phyloP scores from a whole-genome alignment of 2,329 filamentous ascomycete species.

The Aspergillus brunneoviolaceus region DNA sequence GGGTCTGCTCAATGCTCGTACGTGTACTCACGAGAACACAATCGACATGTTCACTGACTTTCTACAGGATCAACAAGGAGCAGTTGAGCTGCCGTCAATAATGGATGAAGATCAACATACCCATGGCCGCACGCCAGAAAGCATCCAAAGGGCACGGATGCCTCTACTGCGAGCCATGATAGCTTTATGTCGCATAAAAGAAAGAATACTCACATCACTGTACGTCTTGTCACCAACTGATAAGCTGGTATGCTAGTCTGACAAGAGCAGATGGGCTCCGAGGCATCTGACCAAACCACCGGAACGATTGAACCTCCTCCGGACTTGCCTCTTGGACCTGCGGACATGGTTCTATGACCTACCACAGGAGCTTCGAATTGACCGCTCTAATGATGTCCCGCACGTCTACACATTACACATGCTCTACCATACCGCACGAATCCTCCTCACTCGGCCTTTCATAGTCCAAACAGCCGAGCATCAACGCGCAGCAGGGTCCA shows the following conservation, averaged over 20 bases:
- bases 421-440: constrained; percentile 35
- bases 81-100: background rate
- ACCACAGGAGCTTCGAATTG: constrained; percentile 30
- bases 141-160: background rate
- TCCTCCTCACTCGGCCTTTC: constrained; percentile 35
- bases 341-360: constrained; percentile 39
- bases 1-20: constrained; percentile 39
- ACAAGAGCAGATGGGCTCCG: background rate
- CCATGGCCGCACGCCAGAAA: background rate
- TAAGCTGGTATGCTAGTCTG: too few species aligned
- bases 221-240: background rate
- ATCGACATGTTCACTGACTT: background rate
- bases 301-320: constrained; percentile 22
- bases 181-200: background rate
- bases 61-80: constrained; percentile 1
- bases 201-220: background rate
- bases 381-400: constrained; percentile 25
- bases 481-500: background rate
- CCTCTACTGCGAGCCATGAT: background rate
- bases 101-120: background rate
- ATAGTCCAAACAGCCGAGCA: background rate
- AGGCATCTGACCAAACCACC: background rate
- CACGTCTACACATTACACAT: constrained; percentile 37
- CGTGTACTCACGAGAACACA: constrained; percentile 2
- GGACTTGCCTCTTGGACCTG: constrained; percentile 32